These are phyloP conservation scores for Trichoderma sp. DNA, from an alignment of 2,329 filamentous ascomycete genomes.

Conservation along the genomic window DNA sequence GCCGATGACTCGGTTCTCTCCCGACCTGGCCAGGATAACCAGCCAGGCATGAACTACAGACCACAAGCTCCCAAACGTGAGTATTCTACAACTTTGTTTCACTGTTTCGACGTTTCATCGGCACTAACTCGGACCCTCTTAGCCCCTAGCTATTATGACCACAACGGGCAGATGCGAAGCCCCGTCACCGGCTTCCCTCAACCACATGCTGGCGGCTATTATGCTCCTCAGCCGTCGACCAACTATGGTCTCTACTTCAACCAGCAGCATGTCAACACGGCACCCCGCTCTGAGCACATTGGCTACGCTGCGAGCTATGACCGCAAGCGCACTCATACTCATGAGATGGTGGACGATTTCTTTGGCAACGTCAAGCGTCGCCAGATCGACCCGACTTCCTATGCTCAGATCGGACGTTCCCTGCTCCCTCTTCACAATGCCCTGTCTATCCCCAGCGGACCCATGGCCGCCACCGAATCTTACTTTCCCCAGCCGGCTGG, in stretches of 20 bases:
- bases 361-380: constrained; percentile 91
- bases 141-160: constrained; percentile 63
- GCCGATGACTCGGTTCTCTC: constrained; percentile 85
- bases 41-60: constrained; percentile 55
- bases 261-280: constrained; percentile 56
- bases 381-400: constrained; percentile 84
- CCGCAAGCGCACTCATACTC: constrained; percentile 79
- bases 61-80: constrained; percentile 53
- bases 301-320: constrained; percentile 63
- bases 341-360: constrained; percentile 88
- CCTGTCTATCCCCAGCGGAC: constrained; percentile 58
- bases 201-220: constrained; percentile 55
- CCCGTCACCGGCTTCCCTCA: constrained; percentile 56
- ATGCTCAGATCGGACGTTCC: constrained; percentile 85
- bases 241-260: constrained; percentile 79
- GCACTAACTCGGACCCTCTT: constrained; percentile 23
- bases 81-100: constrained; percentile 26
- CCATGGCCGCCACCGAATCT: constrained; percentile 40
- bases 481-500: constrained; percentile 50
- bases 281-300: constrained; percentile 58
- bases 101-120: background rate
- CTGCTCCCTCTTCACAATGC: constrained; percentile 77
- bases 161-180: constrained; percentile 61
- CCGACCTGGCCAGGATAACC: constrained; percentile 51
- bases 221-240: constrained; percentile 53